phyloP scores from a whole-genome alignment of 2,329 filamentous ascomycete genomes.

The Ophiostoma himal-ulmi region DNA sequence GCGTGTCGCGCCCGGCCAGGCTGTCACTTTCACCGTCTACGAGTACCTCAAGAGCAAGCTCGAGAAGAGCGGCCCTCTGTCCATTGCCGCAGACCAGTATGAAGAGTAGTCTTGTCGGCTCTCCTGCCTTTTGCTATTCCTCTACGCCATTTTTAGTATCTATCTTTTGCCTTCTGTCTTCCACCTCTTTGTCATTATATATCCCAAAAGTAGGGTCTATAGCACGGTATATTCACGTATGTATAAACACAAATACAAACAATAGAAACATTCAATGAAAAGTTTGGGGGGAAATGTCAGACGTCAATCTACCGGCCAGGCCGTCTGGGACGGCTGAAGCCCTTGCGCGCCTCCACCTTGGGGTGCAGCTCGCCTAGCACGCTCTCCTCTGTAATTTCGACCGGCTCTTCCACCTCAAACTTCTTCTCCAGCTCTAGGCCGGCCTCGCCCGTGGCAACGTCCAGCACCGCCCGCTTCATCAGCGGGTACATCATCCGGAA shows the following conservation, averaged over 20 bases:
- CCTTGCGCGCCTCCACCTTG: constrained; percentile 58
- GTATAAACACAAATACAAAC: background rate
- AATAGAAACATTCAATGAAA: background rate
- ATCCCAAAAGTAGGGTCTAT: constrained; percentile 13
- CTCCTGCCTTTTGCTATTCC: background rate
- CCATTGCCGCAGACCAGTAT: constrained; percentile 57
- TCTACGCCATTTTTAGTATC: background rate
- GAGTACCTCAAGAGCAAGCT: constrained; percentile 69
- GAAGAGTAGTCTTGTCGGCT: constrained; percentile 50
- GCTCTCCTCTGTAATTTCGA: constrained; percentile 62
- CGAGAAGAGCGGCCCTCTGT: constrained; percentile 57
- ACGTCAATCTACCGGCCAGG: constrained; percentile 52
- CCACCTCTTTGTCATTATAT: constrained; percentile 1
- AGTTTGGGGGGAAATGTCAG: background rate
- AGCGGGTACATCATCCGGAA: constrained; percentile 79
- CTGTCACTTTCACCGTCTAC: constrained; percentile 69
- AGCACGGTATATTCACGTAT: background rate
- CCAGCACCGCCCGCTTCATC: constrained; percentile 61
- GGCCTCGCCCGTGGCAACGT: constrained; percentile 59
- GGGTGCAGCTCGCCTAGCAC: constrained; percentile 64
- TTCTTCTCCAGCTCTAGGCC: constrained; percentile 64
- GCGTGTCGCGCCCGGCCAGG: constrained; percentile 94
- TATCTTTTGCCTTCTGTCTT: background rate
- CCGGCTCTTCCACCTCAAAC: constrained; percentile 61
- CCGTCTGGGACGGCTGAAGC: constrained; percentile 72